Evolutionary conservation across 768 basidiomycete species (phyloP), one percentile per base, ranked within the genome.

Genomic region (Xerocomus spinulosus): DNA sequence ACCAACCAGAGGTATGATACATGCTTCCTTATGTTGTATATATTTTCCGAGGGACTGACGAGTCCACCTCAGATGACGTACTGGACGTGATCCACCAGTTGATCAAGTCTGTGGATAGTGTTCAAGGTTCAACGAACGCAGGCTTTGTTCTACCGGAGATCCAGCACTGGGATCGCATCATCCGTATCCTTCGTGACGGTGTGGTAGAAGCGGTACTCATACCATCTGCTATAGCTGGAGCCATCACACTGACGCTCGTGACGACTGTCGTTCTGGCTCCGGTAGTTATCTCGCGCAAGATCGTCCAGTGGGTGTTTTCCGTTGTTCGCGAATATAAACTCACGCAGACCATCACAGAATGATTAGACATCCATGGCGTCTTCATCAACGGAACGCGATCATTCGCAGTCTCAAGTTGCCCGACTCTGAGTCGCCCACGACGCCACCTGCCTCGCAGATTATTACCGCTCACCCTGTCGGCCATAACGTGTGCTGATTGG

Each of bases 41-140:
- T n/a, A n/a, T 9, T 8, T 23, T 15, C 21, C 26, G 6, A 14
- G 10, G 8, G 4, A 15, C 41, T 50, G 38, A 44, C 25, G 15
- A 4, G 10, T 20, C 4, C n/a, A n/a, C n/a, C n/a, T n/a, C 12
- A 53, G 52, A 53, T 4, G 52, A 53, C 4, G 52, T 53, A 5
- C 18, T 50, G 29, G 49, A 50, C 14, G 49, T 21, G 15, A 43
- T 50, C 17, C 29, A 14, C 30, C 49, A 53, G 24, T 33, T 46
- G 48, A 42, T 53, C 35, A 42, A 34, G 4, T 53, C 52, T 2
- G 52, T 53, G 12, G 49, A 53, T 14, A 53, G 52, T 14, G 52
- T 47, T 2, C 12, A 44, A 29, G 49, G 49, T 10, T 51, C 49
- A 18, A 43, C 52, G 25, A 51, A 50, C 5, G 21, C 37, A 14